phyloP scores from a whole-genome alignment of 108 stramenopile species.

The Cyclostephanos tholiformis region DNA sequence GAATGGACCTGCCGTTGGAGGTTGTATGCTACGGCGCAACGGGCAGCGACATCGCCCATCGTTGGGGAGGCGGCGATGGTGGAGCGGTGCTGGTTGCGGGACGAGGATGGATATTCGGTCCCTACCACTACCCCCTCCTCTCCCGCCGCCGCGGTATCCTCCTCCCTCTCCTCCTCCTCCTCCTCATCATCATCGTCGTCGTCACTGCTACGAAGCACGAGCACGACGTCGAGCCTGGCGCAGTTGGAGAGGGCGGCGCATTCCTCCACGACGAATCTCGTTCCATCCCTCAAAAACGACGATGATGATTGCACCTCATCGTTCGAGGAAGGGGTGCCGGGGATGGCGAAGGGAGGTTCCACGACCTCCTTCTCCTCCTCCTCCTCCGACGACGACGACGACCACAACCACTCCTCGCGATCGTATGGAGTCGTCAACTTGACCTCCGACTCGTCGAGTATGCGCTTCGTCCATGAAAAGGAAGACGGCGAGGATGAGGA shows the following conservation, averaged over 20 bases:
- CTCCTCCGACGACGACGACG: neutral
- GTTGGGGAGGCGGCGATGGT: neutral
- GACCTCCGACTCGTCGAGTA: neutral
- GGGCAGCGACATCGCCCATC: conserved; percentile 26
- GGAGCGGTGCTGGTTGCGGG: no score
- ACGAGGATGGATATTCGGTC: no score
- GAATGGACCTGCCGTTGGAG: conserved; percentile 32
- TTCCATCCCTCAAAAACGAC: neutral
- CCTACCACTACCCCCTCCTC: no score
- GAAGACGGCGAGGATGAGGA: neutral
- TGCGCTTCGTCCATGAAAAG: neutral
- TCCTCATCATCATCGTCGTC: neutral
- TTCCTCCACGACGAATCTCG: conserved; percentile 46
- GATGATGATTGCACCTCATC: neutral
- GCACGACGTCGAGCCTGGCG: conserved; percentile 68
- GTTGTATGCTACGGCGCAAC: conserved; percentile 34
- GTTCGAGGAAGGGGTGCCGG: no score
- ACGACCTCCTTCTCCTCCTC: neutral
- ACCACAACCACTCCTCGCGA: neutral
- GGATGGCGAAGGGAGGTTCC: no score
- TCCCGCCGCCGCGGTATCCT: no score
- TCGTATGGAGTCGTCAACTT: conserved; percentile 2
- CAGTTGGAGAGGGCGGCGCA: conserved; percentile 77
- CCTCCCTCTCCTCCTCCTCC: no score
- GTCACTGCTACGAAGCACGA: conserved; percentile 23